Conservation (phyloP, 768 basidiomycete genomes). For the Collybiopsis confluens region DNA sequence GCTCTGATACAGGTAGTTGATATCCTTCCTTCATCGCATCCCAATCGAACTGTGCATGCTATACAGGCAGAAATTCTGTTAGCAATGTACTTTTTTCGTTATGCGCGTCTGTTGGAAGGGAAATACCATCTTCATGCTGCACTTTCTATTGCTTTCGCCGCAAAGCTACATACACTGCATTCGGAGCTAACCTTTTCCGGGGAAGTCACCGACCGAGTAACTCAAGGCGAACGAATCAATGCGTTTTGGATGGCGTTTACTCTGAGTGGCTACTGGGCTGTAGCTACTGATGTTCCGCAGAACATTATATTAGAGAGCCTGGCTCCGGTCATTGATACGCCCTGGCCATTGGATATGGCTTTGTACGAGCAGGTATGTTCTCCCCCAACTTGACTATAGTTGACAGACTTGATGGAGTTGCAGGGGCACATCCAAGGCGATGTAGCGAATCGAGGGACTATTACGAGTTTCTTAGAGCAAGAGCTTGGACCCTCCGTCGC, state of each 20-base stretch:
- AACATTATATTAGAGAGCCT: background rate
- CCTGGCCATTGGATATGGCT: conserved; percentile 9
- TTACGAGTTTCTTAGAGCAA: background rate
- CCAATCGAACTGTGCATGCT: conserved; percentile 25
- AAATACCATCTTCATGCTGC: conserved; percentile 35
- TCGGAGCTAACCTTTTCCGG: conserved; percentile 21
- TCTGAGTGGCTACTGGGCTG: conserved; percentile 25
- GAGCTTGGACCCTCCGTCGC: background rate
- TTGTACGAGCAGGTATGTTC: conserved; percentile 12
- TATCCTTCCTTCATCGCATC: conserved; percentile 14
- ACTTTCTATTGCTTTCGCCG: conserved; percentile 22
- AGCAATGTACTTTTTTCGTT: conserved; percentile 37
- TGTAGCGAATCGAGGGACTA: background rate
- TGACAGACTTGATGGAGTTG: too few species aligned
- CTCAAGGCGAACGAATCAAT: conserved; percentile 34
- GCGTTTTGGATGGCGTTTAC: conserved; percentile 37
- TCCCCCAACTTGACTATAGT: too few species aligned
- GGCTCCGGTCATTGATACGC: conserved; percentile 6
- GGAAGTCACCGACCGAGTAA: conserved; percentile 7
- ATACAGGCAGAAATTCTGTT: conserved; percentile 39
- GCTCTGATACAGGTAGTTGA: conserved; percentile 32
- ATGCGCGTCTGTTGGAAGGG: conserved; percentile 36
- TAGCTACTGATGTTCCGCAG: conserved; percentile 20
- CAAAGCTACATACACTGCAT: conserved; percentile 29
- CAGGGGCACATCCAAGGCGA: too few species aligned